These are phyloP conservation scores for Discostella stelligera DNA, from an alignment of 352 stramenopile genomes.

Conservation along the genomic window DNA sequence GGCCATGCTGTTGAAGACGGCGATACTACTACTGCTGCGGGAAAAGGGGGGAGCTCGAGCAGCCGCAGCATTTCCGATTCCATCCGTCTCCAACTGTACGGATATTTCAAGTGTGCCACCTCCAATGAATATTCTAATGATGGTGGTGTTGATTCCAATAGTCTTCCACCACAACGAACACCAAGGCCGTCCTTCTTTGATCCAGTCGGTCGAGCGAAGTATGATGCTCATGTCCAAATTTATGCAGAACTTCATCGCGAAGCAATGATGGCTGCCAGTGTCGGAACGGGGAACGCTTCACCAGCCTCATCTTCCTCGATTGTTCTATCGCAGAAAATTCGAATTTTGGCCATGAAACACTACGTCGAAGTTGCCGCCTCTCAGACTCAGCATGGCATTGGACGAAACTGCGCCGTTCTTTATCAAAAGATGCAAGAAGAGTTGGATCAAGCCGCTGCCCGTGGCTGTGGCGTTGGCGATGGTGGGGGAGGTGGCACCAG, in stretches of 20 bases:
- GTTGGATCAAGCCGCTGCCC: not conserved
- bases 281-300: no score
- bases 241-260: not conserved
- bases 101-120: conserved; percentile 54
- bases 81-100: conserved; percentile 45
- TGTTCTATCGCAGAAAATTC: not conserved
- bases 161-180: not conserved
- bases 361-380: not conserved
- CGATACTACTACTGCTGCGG: no score
- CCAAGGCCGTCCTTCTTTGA: conserved; percentile 60
- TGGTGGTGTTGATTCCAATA: no score
- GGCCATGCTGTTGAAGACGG: no score
- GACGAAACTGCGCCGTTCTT: not conserved
- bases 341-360: conserved; percentile 13
- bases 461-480: not conserved
- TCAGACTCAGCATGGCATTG: not conserved
- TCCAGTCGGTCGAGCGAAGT: conserved; percentile 62
- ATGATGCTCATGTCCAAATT: conserved; percentile 39
- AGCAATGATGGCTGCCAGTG: no score
- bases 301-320: not conserved
- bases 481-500: not conserved
- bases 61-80: conserved; percentile 24
- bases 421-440: not conserved
- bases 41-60: no score
- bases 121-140: no score